Evolutionary conservation across 2,329 filamentous ascomycete species (phyloP), one percentile per base, ranked within the genome.

Genomic region (Pseudogymnoascus pannorum): DNA sequence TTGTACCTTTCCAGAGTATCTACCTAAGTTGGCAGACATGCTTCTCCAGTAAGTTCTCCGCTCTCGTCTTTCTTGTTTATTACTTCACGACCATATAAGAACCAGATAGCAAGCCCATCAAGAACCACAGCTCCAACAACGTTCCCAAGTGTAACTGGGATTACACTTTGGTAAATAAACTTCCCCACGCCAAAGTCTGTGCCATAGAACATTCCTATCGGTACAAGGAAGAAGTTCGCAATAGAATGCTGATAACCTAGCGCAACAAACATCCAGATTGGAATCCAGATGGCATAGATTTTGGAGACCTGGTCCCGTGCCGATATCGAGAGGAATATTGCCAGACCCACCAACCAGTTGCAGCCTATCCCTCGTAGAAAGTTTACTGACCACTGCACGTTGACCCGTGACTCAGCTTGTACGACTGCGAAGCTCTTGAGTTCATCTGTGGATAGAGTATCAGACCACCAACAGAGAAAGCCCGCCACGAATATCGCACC

Each of bases 161-260:
- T 48, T 2, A 24, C 11, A 11, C 35, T 42, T 26, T 60, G 42
- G 36, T 60, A 60, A 16, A 77, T 76, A 58, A 74, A 75, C 22
- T 72, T 69, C 11, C 75, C 75, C 42, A 77, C 68, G 1, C 70
- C 69, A 63, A 79, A 78, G 61, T 77, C 59, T 5, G 67, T 64
- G 11, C 67, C 69, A 58, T 68, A 68, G 20, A 69, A 67, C 64
- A 70, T 70, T 26, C 66, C 69, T 51, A 70, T 65, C 4, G 69
- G 67, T n/a, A 66, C 57, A 38, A 66, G 64, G 6, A 61, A 65
- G 40, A 64, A 70, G 24, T 70, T 70, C 16, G 69, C 69, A 29
- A 70, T 66, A 24, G 60, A 65, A 58, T 70, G 69, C 20, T 70
- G 65, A 26, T 67, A 70, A 3, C 65, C 65, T 16, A 66, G 59